Evolutionary conservation across 169 alveolate species (phyloP), one percentile per base, ranked within the genome.

Genomic region (Cryptosporidium tyzzeri): DNA sequence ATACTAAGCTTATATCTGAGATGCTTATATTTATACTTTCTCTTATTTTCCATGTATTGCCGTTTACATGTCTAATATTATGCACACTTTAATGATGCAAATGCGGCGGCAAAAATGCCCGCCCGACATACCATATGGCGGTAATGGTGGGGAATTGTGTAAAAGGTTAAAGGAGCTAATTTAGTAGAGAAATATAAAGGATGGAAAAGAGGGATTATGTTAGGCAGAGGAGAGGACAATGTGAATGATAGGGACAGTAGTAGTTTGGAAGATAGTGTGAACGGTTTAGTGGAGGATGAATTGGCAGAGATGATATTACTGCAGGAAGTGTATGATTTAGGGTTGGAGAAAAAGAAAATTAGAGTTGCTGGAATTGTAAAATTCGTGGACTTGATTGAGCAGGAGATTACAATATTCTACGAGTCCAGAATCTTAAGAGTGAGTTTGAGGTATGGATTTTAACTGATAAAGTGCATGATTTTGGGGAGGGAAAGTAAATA

Each of bases 341-440:
- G 37, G 26, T 41, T 35, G n/a, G 29, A 41, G 3, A 45, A 31
- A 6, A 80, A 62, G 37, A 65, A 33, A 5, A 50, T 80, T 26
- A 37, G 89, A 23, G 89, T 80, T 10, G 89, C 89, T 33, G 89
- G 89, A 18, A 80, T 80, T 31, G 75, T 80, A 10, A 80, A 21
- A n/a, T 35, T 18, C 26, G 62, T 80, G 31, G 65, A 80, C 53
- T 10, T 80, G 23, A n/a, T 80, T 23, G 58, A 50, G 26, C 75
- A 33, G 44, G 89, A 59, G 18, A 26, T 80, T 33, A 8, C 35
- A 1, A n/a, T 80, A 39, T 53, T 26, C 16, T 62, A 80, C 53
- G 89, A 80, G n/a, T 21, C n/a, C 44, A 80, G 70, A 23, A 65
- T 29, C 29, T 50, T 80, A 16, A 65, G 31, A 12, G 89, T 65